Base-by-base conservation (phyloP, 495 filamentous ascomycete species). In the Penicillium nucicola region DNA sequence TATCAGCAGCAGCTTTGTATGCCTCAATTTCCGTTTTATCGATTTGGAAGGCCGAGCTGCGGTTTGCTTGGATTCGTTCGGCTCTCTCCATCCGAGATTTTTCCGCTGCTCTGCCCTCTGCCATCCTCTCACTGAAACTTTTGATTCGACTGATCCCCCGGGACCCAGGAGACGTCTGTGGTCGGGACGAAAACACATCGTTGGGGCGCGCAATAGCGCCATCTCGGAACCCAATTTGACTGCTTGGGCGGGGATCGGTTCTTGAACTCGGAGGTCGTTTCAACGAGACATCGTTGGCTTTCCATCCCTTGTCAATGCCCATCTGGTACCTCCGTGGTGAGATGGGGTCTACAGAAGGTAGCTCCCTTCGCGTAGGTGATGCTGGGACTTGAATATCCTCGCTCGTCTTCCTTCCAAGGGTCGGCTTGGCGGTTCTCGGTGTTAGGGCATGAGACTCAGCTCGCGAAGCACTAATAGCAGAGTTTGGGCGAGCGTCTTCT, bases 221-320 rank as follows among this genome's bases (percentile, higher is more conserved):
- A 41, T 64, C 63, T 43, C 67, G 57, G 47, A 50, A 54, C 20
- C 61, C 61, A 39, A 66, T 62, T 52, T 62, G 67, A 49, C 67
- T 77, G 37, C 52, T 69, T 47, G 59, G 67, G 19, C 61, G 63
- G 19, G 53, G 30, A 4, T 48, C 45, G 3, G 37, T 25, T 43
- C 50, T 67, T 23, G 57, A 57, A 42, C 60, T 72, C 23, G 87
- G 81, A 0, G 89, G 84, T 52, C 89, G 77, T 61, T 87, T 90
- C 23, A 98, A 68, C 4, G 92, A 97, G 33, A 98, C 79, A 61
- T 96, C 90, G 33, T 78, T 81, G 5, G 86, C 92, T 52, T 77
- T 87, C 34, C 89, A 75, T 1, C 90, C 90, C 62, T 93, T 95
- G 63, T 96, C 91, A 38, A 98, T 95, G 2, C 95, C 93, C 10